Percentiles rank a stretch among this genome's conserved stretches.
Conservation (phyloP, 768 basidiomycete genomes). For the Hericium erinaceus region DNA sequence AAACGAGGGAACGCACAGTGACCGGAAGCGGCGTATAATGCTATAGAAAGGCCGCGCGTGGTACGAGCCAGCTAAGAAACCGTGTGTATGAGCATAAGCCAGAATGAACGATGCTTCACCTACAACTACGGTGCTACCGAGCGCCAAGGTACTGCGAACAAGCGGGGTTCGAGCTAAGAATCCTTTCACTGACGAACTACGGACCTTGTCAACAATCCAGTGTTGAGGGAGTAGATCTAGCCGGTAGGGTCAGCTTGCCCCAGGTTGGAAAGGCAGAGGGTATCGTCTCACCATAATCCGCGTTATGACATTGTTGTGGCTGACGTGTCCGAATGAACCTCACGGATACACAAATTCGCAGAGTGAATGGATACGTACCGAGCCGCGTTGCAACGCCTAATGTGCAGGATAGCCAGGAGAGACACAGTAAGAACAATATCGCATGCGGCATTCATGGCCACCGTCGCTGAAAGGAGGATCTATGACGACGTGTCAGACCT, state of each 20-base stretch:
- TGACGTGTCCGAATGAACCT: not conserved
- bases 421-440: not conserved
- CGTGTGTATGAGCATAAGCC: not conserved
- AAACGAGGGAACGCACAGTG: not conserved
- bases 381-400: not conserved
- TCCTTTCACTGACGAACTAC: not conserved
- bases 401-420: not conserved
- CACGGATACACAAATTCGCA: not conserved
- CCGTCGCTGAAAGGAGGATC: not conserved
- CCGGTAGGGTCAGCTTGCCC: not conserved
- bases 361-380: not conserved
- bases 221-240: not conserved
- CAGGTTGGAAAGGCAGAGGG: not conserved
- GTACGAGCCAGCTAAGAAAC: not conserved
- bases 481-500: not conserved
- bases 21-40: not conserved
- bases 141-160: not conserved
- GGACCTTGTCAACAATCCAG: not conserved
- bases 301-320: not conserved
- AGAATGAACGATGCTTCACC: not conserved
- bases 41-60: not conserved
- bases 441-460: not conserved
- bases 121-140: not conserved
- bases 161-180: not conserved
- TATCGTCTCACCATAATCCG: not conserved